Percentiles rank a stretch among this genome's conserved stretches.
These are phyloP conservation scores for Pulveroboletus ravenelii DNA, from an alignment of 768 basidiomycete species.

Conservation along the genomic window DNA sequence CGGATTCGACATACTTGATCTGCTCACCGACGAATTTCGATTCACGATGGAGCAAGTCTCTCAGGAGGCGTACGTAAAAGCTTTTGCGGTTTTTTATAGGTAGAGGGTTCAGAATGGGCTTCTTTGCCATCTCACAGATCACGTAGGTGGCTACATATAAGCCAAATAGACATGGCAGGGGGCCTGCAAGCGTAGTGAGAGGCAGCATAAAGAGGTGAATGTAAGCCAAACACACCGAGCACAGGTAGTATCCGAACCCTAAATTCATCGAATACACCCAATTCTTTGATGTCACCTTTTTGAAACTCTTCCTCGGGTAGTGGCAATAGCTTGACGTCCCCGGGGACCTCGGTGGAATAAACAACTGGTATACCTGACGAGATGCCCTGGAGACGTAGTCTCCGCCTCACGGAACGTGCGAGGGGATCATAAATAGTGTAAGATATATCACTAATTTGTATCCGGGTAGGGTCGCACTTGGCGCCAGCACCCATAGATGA, in stretches of 20 bases:
- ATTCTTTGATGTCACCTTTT: conserved; percentile 84
- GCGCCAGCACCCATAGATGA: conserved; percentile 97
- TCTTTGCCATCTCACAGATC: conserved; percentile 77
- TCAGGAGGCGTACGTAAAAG: conserved; percentile 73
- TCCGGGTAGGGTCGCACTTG: conserved; percentile 89
- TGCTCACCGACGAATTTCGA: conserved; percentile 55
- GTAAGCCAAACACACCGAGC: conserved; percentile 48
- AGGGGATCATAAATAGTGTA: conserved; percentile 91
- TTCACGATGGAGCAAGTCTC: conserved; percentile 74
- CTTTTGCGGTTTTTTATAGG: conserved; percentile 84
- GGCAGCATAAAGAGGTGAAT: background rate
- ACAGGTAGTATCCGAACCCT: conserved; percentile 92
- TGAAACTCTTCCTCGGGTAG: conserved; percentile 88
- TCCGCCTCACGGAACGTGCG: conserved; percentile 82
- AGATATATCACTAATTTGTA: conserved; percentile 95
- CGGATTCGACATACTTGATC: conserved; percentile 47
- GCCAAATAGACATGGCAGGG: conserved; percentile 87
- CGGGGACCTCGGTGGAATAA: conserved; percentile 92
- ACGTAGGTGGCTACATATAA: conserved; percentile 87
- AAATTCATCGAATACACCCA: conserved; percentile 89
- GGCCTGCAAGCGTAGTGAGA: conserved; percentile 27
- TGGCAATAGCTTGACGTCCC: conserved; percentile 84
- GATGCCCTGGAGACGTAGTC: conserved; percentile 61
- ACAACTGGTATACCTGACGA: conserved; percentile 77
- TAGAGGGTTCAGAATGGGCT: conserved; percentile 77